phyloP scores from a whole-genome alignment of 1,284 basidiomycete genomes.

The Boletus semigastroideus region DNA sequence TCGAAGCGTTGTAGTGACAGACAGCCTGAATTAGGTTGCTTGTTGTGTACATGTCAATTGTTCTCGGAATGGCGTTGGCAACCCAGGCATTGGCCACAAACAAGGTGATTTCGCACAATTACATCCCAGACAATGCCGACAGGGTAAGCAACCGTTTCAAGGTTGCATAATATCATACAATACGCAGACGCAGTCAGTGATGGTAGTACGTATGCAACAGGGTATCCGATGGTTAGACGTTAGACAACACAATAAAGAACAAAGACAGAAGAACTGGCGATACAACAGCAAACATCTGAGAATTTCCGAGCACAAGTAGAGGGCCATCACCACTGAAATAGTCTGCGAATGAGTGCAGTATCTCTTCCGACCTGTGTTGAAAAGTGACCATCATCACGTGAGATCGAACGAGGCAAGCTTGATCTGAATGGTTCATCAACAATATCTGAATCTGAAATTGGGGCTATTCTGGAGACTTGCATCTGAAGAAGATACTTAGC shows the following conservation, averaged over 20 bases:
- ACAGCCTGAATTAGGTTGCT: constrained; percentile 8
- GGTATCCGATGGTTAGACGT: constrained; percentile 34
- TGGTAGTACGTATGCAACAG: constrained; percentile 39
- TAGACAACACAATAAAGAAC: constrained; percentile 31
- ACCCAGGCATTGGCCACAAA: not conserved
- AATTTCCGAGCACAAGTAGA: constrained; percentile 24
- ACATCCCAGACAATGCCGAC: not conserved
- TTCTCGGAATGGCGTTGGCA: constrained; percentile 6
- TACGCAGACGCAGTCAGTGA: constrained; percentile 30
- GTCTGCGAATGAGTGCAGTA: constrained; percentile 34
- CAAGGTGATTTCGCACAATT: not conserved
- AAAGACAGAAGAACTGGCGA: constrained; percentile 27
- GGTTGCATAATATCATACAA: constrained; percentile 28
- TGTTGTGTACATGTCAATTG: constrained; percentile 22
- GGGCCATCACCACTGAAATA: constrained; percentile 32
- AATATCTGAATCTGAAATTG: constrained; percentile 42
- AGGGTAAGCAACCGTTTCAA: not conserved
- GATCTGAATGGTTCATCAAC: constrained; percentile 41
- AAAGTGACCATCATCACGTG: constrained; percentile 33
- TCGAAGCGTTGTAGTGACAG: not conserved
- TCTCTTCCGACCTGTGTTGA: constrained; percentile 30
- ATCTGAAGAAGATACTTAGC: constrained; percentile 39
- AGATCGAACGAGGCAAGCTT: constrained; percentile 31
- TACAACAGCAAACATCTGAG: constrained; percentile 32
- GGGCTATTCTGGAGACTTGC: constrained; percentile 58